Percentiles rank a stretch among this genome's conserved stretches.
These are phyloP conservation scores for Zoysia japonica DNA, from an alignment of 176 grass and related monocot genomes.

Conservation along the genomic window DNA sequence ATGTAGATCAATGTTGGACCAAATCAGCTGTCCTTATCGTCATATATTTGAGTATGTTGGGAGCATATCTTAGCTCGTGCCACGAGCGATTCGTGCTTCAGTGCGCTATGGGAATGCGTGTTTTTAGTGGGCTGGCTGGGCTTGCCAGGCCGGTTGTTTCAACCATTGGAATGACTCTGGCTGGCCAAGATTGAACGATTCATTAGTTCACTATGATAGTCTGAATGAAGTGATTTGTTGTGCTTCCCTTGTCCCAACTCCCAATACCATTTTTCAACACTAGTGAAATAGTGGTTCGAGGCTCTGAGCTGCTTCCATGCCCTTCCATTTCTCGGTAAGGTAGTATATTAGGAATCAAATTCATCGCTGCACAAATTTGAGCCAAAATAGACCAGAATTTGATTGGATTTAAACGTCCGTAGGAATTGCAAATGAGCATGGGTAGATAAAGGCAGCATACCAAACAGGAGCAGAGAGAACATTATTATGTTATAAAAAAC, in stretches of 20 bases:
- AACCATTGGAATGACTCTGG: background rate
- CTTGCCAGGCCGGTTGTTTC: no score
- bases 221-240: background rate
- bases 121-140: no score
- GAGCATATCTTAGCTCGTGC: background rate
- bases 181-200: background rate
- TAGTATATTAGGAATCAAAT: background rate
- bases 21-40: background rate
- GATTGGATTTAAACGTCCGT: background rate
- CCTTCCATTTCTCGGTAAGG: background rate
- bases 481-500: background rate
- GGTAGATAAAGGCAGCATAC: background rate
- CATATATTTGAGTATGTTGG: background rate
- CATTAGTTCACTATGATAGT: background rate
- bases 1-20: background rate
- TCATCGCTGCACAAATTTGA: background rate
- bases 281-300: background rate
- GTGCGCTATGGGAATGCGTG: no score
- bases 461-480: background rate
- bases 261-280: background rate
- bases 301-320: background rate
- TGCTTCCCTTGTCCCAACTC: background rate
- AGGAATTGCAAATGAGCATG: background rate
- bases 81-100: background rate
- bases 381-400: background rate